Base-by-base conservation (phyloP, 2,329 filamentous ascomycete species). In the Talaromyces funiculosus region DNA sequence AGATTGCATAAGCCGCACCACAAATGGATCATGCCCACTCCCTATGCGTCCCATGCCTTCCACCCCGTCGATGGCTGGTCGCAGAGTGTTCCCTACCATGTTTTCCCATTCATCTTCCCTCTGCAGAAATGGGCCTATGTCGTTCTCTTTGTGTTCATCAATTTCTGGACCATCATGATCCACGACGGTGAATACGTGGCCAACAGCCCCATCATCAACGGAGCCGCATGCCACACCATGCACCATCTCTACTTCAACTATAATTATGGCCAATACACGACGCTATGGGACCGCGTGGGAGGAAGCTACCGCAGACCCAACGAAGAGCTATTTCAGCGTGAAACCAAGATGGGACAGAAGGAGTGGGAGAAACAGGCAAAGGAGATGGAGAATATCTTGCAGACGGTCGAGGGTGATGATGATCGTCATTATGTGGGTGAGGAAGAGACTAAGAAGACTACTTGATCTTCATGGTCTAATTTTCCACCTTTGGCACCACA, bases 1-100 rank as follows among this genome's bases (percentile, higher is more conserved):
- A 81, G 81, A 66, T 82, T 97, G 54, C 93, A 97, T 84, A 97
- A 97, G 85, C 88, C 92, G 66, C 93, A 97, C 78, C 93, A 97
- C 86, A 97, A 96, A 81, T 97, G 93, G 93, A 97, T 97, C 77
- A 95, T 97, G 90, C 93, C 93, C 3, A 96, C 91, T 3, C 93
- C 93, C 0, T 97, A 86, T 74, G 92, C 93, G 43, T 92, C 88
- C 67, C 90, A 96, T 72, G 93, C 93, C 61, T 97, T 97, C 84
- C 92, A 97, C 80, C 92, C 93, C 0, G 74, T 97, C 57, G 93
- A 97, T 72, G 93, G 93, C 71, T 97, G 88, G 77, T 83, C 86
- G 10, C 93, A 97, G 80, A 90, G 89, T 63, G 73, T 96, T 51
- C 93, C 93, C 0, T 97, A 97, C 79, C 93, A 97, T 78, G 68